Conservation (phyloP, 148 eudicot genomes). For the Rhododendron henanense region DNA sequence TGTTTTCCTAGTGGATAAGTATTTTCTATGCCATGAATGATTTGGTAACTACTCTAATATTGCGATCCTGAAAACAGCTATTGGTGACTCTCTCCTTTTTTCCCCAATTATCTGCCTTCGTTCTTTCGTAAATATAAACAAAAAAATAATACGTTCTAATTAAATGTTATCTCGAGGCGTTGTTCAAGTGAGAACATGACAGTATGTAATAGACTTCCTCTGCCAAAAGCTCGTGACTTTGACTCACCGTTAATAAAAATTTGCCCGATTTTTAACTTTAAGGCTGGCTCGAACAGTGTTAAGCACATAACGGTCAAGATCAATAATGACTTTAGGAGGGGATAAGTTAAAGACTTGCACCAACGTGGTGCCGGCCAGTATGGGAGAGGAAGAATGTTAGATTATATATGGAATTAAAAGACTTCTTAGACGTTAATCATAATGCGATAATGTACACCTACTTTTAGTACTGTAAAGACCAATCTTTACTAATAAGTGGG, state of each 20-base stretch:
- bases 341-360: neutral
- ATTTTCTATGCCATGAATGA: too few relatives aligned
- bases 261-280: too few relatives aligned
- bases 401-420: neutral
- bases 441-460: neutral
- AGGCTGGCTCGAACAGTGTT: neutral
- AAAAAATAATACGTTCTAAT: too few relatives aligned
- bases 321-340: neutral
- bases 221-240: neutral
- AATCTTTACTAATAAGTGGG: neutral
- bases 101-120: too few relatives aligned
- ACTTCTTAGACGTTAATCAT: neutral
- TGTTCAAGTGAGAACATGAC: neutral
- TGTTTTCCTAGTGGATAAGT: too few relatives aligned
- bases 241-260: neutral
- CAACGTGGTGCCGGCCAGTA: neutral
- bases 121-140: too few relatives aligned
- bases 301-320: neutral
- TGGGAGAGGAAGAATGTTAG: neutral
- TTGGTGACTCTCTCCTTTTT: too few relatives aligned
- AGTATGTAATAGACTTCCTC: neutral
- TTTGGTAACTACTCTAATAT: neutral
- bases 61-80: too few relatives aligned
- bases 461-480: neutral
- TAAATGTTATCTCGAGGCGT: too few relatives aligned